phyloP scores from a whole-genome alignment of 2,329 filamentous ascomycete genomes.

The Talaromyces piceae region DNA sequence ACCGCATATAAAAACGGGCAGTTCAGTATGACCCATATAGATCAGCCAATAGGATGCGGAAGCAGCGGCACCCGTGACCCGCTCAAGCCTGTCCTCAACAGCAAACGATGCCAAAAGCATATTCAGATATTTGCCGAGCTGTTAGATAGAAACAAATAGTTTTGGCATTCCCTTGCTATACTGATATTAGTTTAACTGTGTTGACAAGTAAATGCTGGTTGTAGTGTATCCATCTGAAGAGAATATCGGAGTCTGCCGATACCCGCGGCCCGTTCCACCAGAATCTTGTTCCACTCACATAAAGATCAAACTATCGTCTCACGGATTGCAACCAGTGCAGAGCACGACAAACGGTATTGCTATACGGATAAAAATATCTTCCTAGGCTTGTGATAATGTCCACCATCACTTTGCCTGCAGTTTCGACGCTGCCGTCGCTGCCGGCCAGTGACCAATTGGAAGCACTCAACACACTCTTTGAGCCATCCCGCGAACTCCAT shows the following conservation, averaged over 20 bases:
- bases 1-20: no score
- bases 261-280: background rate
- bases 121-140: no score
- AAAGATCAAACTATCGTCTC: background rate
- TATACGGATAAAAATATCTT: background rate
- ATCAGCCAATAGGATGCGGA: no score
- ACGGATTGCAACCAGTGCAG: background rate
- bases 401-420: slow-evolving; percentile 46
- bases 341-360: background rate
- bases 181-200: no score
- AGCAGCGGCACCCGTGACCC: no score
- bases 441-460: slow-evolving; percentile 45
- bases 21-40: no score
- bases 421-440: slow-evolving; percentile 50
- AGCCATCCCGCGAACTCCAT: slow-evolving; percentile 70
- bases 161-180: no score
- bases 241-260: background rate
- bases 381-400: background rate
- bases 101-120: no score
- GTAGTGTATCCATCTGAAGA: background rate
- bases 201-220: background rate
- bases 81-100: no score
- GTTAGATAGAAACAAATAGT: no score
- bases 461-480: slow-evolving; percentile 73
- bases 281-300: no score